phyloP scores from a whole-genome alignment of 305 asterid species.

The Solanum hybrid region DNA sequence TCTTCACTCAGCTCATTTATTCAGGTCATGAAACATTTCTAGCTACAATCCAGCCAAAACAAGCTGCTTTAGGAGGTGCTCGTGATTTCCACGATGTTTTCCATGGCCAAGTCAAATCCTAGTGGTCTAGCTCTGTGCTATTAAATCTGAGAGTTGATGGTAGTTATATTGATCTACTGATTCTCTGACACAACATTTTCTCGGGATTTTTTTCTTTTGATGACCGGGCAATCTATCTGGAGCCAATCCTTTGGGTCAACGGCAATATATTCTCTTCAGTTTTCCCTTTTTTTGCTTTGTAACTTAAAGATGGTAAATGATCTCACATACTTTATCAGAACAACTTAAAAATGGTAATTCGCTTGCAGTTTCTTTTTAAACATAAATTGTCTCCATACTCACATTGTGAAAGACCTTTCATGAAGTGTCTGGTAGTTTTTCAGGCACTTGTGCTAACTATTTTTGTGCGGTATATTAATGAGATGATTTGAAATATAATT shows the following conservation, averaged over 20 bases:
- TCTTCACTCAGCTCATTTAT: background rate
- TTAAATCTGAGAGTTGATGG: background rate
- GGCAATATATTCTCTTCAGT: background rate
- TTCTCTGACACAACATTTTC: background rate
- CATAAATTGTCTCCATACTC: background rate
- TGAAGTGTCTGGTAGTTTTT: background rate
- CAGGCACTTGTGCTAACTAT: background rate
- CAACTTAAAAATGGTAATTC: background rate
- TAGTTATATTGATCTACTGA: background rate
- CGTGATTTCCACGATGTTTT: background rate
- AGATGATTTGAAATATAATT: background rate
- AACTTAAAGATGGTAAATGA: background rate
- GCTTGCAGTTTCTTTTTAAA: background rate
- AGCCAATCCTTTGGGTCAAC: background rate
- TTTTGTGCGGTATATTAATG: background rate
- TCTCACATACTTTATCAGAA: background rate
- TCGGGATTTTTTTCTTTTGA: background rate
- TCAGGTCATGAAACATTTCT: background rate
- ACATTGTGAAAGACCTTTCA: background rate
- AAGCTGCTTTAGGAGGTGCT: background rate
- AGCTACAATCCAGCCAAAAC: background rate
- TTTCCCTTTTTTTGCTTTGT: background rate
- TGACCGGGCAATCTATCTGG: background rate
- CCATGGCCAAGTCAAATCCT: background rate
- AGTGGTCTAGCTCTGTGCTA: background rate